Evolutionary conservation across 495 filamentous ascomycete genomes (phyloP), one percentile per base, ranked within the genome.

Genomic region (Trichocladium antarcticum): DNA sequence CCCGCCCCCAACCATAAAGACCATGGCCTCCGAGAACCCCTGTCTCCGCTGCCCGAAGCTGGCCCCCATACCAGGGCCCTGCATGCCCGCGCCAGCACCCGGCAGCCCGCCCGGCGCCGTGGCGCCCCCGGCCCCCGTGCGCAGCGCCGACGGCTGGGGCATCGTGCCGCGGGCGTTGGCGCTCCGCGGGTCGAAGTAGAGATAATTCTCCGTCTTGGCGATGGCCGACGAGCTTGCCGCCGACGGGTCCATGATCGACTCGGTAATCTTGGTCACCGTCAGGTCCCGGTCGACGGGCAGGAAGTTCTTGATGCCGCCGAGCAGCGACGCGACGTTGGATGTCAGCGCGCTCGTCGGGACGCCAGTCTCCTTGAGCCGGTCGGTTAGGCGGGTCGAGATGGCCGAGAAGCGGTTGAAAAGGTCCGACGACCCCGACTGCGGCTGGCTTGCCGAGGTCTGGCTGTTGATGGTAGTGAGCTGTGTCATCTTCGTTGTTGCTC

Each of bases 271-370:
- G 42, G 93, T 97, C 36, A 97, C 76, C 0, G 93, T 99, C 4
- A 96, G 75, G 60, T 99, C 93, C 57, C 89, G 85, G 68, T 99
- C 92, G 10, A 80, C 87, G 1, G 93, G 93, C 3, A 98, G 72
- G 72, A 98, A 95, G 65, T 96, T 97, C 71, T 97, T 97, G 68
- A 99, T 90, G 31, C 93, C 90, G n/a, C 87, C 89, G 53, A 99
- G 89, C 24, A 99, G 79, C 20, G 81, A 88, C 57, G 97, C 93
- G 58, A 97, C 89, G 62, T 95, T 95, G 44, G 89, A 55, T 9
- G 61, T 58, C 14, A 64, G 81, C 22, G 95, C 74, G 24, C 65
- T 69, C 9, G 70, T 69, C 15, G 70, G 70, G 14, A 79, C 75
- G 9, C 88, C 85, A 6, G 86, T 87, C 44, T 93, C 90, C 56